A percentile compares a stretch with the other conserved stretches of the same genome.
Conservation (phyloP, 2,329 filamentous ascomycete species). For the Stemphylium beticola region DNA sequence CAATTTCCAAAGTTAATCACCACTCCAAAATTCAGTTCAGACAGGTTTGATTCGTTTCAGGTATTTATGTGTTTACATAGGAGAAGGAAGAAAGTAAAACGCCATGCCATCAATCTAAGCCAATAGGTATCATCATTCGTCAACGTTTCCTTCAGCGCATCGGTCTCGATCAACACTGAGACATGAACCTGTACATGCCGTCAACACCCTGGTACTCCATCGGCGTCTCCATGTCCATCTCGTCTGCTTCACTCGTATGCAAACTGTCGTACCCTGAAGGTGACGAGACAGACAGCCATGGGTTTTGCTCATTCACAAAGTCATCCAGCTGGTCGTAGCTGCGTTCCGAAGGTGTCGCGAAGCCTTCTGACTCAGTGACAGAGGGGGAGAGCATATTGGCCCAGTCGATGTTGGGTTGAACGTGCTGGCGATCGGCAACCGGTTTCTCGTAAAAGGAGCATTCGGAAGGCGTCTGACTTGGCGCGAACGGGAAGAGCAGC, state of each 20-base stretch:
- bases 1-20: background rate
- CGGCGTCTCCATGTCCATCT: slow-evolving; percentile 46
- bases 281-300: slow-evolving; percentile 57
- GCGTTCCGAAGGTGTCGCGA: slow-evolving; percentile 47
- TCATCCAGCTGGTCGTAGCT: slow-evolving; percentile 51
- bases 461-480: slow-evolving; percentile 60
- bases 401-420: slow-evolving; percentile 59
- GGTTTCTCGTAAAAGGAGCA: slow-evolving; percentile 54
- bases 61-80: slow-evolving; percentile 23
- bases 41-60: background rate
- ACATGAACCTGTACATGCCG: slow-evolving; percentile 70
- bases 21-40: background rate
- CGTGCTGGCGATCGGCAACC: slow-evolving; percentile 43
- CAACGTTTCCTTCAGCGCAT: slow-evolving; percentile 10
- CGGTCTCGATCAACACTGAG: slow-evolving; percentile 62
- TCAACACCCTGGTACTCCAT: slow-evolving; percentile 68
- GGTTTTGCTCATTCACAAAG: slow-evolving; percentile 53
- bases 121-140: slow-evolving; percentile 32
- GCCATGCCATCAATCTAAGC: slow-evolving; percentile 32
- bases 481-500: slow-evolving; percentile 85
- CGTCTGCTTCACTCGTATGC: slow-evolving; percentile 60
- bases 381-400: slow-evolving; percentile 62
- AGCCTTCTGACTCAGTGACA: slow-evolving; percentile 42
- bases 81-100: slow-evolving; percentile 26
- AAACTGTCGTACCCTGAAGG: slow-evolving; percentile 65